phyloP scores from a whole-genome alignment of 257 asterid species.

The Solanum neorickii region DNA sequence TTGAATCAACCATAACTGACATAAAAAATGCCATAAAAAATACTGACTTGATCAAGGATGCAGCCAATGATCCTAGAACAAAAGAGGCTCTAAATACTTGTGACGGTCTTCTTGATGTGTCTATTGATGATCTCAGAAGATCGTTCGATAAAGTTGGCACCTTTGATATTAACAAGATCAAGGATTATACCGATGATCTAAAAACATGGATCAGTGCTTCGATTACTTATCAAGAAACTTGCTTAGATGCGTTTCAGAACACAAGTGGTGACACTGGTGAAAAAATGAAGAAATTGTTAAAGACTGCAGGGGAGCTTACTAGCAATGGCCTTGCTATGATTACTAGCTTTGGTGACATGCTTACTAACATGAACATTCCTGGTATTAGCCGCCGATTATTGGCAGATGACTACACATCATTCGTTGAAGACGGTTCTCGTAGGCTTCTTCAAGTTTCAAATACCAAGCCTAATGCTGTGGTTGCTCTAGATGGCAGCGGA shows the following conservation, averaged over 20 bases:
- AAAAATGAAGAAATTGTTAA: conserved; percentile 43
- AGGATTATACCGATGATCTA: conserved; percentile 25
- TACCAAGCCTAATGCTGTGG: conserved; percentile 28
- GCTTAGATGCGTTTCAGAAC: conserved; percentile 61
- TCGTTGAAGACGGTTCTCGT: not conserved
- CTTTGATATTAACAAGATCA: conserved; percentile 7
- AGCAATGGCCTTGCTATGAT: conserved; percentile 65
- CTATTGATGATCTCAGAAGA: conserved; percentile 45
- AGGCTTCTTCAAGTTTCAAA: conserved; percentile 11
- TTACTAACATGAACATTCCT: conserved; percentile 7
- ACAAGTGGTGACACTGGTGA: conserved; percentile 48
- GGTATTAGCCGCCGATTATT: conserved; percentile 18
- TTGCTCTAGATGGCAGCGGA: conserved; percentile 66
- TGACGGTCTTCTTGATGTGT: conserved; percentile 24
- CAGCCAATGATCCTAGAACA: conserved; percentile 36
- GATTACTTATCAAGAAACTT: conserved; percentile 53
- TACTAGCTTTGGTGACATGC: conserved; percentile 4
- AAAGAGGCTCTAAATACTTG: conserved; percentile 39
- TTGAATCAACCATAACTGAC: conserved; percentile 17
- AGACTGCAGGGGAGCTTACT: conserved; percentile 28
- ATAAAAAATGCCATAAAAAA: conserved; percentile 21
- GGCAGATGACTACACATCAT: not conserved
- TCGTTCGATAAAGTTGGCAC: conserved; percentile 15
- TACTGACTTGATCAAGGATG: conserved; percentile 25
- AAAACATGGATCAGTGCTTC: conserved; percentile 58